Base-by-base conservation (phyloP, 2,329 filamentous ascomycete genomes). In the Botrytis porri region DNA sequence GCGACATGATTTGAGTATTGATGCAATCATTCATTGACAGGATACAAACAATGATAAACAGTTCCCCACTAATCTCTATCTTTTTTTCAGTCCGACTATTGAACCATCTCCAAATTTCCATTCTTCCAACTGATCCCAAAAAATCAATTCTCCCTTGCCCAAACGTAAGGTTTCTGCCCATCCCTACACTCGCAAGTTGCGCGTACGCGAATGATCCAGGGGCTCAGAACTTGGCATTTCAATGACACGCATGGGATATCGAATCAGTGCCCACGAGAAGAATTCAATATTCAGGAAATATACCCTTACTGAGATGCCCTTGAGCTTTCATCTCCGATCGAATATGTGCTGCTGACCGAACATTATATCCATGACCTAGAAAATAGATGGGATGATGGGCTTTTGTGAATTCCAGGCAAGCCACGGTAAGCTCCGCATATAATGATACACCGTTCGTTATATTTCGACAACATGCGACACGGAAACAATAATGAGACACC, bases 401-500 rank as follows among this genome's bases (percentile, higher is more conserved):
- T 39, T 22, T n/a, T 57, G 25, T 5, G 16, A 57, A 41, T 57
- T 48, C 18, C 48, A 41, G 35, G 29, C 3, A 32, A 29, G 65
- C 65, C 65, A 69, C 65, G 22, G 37, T 69, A 69, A 69, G 65
- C 65, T 57, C 37, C 48, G 48, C 32, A 32, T 32, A 20, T 22
- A 32, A 57, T 43, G 48, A 57, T 41, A 69, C 54, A 48, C 48
- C 48, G 65, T 57, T 39, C 37, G 18, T 69, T 69, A 69, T 69
- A 57, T 59, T 57, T 69, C 51, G 65, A 41, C 22, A 59, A 57
- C 48, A 69, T 57, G 65, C 65, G 48, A 32, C 65, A 69, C 65
- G 65, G 65, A n/a, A 69, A 69, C 48, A 41, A 22, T 3, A 57
- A 57, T 69, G 65, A 69, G 65, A 69, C 65, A 69, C n/a, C 29